A percentile compares a stretch with the other conserved stretches of the same genome.
Conservation (phyloP, 768 basidiomycete genomes). For the Tulasnella sp. region DNA sequence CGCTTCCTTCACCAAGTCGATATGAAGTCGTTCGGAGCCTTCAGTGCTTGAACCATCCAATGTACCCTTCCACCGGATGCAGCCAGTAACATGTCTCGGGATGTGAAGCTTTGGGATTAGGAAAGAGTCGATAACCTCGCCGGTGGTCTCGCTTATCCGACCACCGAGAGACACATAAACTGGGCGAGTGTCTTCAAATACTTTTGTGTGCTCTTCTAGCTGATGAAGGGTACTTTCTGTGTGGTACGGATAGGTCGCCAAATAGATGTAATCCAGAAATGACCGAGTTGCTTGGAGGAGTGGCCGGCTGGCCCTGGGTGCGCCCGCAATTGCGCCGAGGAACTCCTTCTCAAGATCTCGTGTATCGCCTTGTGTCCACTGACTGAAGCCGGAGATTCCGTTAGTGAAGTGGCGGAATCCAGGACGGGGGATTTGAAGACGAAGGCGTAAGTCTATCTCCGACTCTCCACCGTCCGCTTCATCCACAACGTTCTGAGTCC, state of each 20-base stretch:
- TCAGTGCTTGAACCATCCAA: background rate
- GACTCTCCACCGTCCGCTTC: background rate
- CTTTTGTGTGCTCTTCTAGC: background rate
- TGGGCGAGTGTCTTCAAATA: background rate
- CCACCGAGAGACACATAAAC: background rate
- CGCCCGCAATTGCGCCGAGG: background rate
- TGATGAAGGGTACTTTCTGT: background rate
- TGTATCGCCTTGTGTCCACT: background rate
- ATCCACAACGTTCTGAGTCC: background rate
- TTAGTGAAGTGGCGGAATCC: background rate
- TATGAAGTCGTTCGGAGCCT: background rate
- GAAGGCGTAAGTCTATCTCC: background rate
- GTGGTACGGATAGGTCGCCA: slow-evolving; percentile 10
- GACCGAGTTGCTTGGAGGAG: background rate
- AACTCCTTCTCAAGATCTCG: background rate
- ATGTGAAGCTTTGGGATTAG: background rate
- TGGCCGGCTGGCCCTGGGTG: background rate
- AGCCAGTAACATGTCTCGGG: background rate
- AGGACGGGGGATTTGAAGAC: background rate
- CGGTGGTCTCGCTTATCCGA: background rate
- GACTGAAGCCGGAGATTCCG: background rate
- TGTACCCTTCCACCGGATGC: background rate
- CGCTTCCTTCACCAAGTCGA: background rate
- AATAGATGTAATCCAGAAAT: slow-evolving; percentile 15
- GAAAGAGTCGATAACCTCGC: background rate